Evolutionary conservation across 176 grass and related monocot genomes (phyloP).

Genomic region (Bromus sterilis): DNA sequence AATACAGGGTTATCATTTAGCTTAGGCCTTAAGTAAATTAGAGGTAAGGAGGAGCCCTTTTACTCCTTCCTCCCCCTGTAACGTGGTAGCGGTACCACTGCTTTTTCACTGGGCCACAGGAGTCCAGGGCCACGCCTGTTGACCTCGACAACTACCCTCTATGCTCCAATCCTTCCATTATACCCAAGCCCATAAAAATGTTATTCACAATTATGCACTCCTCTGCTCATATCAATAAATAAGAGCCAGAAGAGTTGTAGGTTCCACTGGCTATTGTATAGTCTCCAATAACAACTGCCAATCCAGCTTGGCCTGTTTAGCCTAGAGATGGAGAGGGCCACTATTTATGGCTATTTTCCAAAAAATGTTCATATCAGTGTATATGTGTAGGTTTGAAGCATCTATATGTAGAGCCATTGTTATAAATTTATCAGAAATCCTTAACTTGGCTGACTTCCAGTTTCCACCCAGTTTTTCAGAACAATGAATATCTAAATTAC

Average conservation of each 20-base stretch:
- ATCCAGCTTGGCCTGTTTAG: not conserved
- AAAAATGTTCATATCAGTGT: not conserved
- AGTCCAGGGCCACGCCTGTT: not conserved
- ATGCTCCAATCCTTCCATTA: not conserved
- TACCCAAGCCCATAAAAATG: not conserved
- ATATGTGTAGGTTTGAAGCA: conserved; percentile 14
- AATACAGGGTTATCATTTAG: not conserved
- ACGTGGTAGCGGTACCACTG: not conserved
- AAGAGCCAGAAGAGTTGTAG: not conserved
- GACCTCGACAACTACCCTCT: not conserved
- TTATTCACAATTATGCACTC: not conserved
- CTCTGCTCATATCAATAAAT: not conserved
- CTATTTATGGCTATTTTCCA: not conserved
- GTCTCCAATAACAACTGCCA: not conserved
- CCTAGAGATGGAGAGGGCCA: not conserved
- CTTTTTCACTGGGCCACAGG: not conserved
- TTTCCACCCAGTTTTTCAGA: not conserved
- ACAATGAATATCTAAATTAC: conserved; percentile 35
- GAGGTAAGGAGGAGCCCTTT: not conserved
- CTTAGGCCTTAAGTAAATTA: not conserved
- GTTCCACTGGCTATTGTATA: not conserved
- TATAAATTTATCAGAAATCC: not conserved
- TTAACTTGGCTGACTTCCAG: not conserved
- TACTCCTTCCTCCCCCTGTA: not conserved
- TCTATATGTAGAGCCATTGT: not conserved